Percentiles rank a stretch among this genome's conserved stretches.
These are phyloP conservation scores for Quercus phellos DNA, from an alignment of 331 rosid genomes.

Conservation along the genomic window DNA sequence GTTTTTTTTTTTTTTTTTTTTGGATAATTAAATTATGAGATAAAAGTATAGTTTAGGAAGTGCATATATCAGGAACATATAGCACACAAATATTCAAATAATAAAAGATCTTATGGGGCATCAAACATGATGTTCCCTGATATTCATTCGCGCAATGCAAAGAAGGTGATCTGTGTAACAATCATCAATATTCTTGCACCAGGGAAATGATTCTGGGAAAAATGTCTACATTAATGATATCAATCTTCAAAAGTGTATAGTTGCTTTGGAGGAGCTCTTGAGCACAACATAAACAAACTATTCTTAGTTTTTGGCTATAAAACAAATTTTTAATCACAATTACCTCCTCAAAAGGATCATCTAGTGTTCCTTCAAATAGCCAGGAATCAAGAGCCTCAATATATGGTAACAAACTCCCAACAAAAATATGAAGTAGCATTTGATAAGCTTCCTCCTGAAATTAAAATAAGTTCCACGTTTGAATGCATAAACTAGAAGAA, in stretches of 20 bases:
- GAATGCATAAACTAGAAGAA: slow-evolving; percentile 22
- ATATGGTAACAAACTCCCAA: slow-evolving; percentile 85
- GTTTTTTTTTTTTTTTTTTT: background rate
- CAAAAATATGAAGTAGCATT: slow-evolving; percentile 73
- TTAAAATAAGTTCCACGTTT: slow-evolving; percentile 23
- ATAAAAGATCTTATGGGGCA: background rate
- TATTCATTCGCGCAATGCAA: background rate
- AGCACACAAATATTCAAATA: background rate
- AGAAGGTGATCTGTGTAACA: background rate
- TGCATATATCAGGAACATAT: background rate
- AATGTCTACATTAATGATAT: background rate
- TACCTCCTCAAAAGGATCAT: slow-evolving; percentile 96
- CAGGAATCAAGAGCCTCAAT: slow-evolving; percentile 94
- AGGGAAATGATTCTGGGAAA: background rate
- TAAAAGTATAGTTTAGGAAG: background rate
- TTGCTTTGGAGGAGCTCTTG: background rate
- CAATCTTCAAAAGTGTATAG: background rate
- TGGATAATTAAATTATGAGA: background rate
- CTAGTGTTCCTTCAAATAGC: slow-evolving; percentile 96
- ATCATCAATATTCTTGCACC: background rate
- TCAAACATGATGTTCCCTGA: background rate
- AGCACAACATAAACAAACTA: slow-evolving; percentile 9
- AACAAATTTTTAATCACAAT: slow-evolving; percentile 24
- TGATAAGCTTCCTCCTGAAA: slow-evolving; percentile 84
- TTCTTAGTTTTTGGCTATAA: slow-evolving; percentile 6